Evolutionary conservation across 2,329 filamentous ascomycete genomes (phyloP), one percentile per base, ranked within the genome.

Genomic region (Capronia americana): DNA sequence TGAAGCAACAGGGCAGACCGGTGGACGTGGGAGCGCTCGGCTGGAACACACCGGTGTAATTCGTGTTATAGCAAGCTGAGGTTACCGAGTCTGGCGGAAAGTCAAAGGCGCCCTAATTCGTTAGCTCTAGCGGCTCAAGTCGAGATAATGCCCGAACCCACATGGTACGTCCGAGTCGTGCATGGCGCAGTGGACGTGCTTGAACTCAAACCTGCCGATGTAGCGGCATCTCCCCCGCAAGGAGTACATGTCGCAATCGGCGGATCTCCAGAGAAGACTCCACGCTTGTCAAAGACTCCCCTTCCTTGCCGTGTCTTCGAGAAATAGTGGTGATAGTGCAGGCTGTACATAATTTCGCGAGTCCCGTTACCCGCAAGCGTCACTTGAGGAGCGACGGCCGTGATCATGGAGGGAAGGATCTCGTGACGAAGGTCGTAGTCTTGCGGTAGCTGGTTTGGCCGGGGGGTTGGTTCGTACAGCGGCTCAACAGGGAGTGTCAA

Each of bases 1-100:
- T 68, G 44, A 70, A 67, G 44, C 70, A 72, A 46, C 69, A 72
- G 0, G 70, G 69, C n/a, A 70, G 57, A 30, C 61, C 63, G 53
- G 51, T 65, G 20, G 61, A 64, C 8, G 67, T 57, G 6, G 58
- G 34, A 17, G 65, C 57, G 23, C 41, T 61, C 3, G 65, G 63
- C 38, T 63, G 53, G 26, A 70, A 66, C 5, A 63, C 67, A 11
- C 69, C 68, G 24, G 55, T 64, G 32, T 71, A 70, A 48, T 66
- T 64, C n/a, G 63, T 61, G 53, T 70, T 63, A 51, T 68, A 71
- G 59, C 69, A 71, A 20, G 66, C 66, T 12, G 60, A 26, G 12
- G 32, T 53, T 14, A 61, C 20, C 7, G 63, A 24, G 12, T 34
- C 20, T 24, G 64, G 57, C 2, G 69, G 65, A 20, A 59, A 68